Base-by-base conservation (phyloP, 768 basidiomycete species). In the Lentinula aciculospora region DNA sequence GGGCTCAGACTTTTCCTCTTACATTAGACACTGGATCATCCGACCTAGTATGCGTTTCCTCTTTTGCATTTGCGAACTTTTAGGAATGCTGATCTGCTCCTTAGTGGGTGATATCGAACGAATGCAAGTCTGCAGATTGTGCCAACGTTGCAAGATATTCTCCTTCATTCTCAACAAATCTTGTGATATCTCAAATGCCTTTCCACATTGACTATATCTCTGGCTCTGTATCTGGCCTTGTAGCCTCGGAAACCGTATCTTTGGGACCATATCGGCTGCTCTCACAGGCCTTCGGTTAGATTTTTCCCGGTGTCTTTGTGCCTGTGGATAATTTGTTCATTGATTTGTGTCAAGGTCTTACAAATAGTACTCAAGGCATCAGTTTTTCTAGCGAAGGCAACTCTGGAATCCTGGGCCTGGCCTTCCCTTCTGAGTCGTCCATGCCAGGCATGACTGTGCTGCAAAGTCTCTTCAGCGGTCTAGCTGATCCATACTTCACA, bases 11-110 rank as follows among this genome's bases (percentile, higher is more conserved):
- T 39, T 75, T 83, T 57, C 69, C 71, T 64, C 69, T 77, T 21
- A 74, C 80, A 3, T 68, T 82, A 28, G 82, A 83, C 63, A 83
- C 83, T 7, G 83, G 82, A 48, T 84, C 82, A 3, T 76, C 83
- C 1, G 83, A 83, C 64, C 63, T 84, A 61, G 81, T 81, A 61
- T 46, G 72, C 64, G 32, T 51, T 53, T 23, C 56, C 23, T 51
- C 4, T 25, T 59, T 42, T 47, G 34, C 31, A 25, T 40, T 47
- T 12, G 56, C 10, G 13, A 9, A 1, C 49, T 32, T 47, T 39
- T 28, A 46, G 56, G 12, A n/a, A 62, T 21, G 8, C 3, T 63
- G 49, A 57, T 47, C 55, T 23, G 17, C 17, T 9, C 37, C 31
- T 31, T 10, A 76, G 81, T 85, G 83, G 83, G 71, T 83, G 15